Evolutionary conservation across 129 eudicot genomes (phyloP), one percentile per base, ranked within the genome.

Genomic region (Flaveria trinervia): DNA sequence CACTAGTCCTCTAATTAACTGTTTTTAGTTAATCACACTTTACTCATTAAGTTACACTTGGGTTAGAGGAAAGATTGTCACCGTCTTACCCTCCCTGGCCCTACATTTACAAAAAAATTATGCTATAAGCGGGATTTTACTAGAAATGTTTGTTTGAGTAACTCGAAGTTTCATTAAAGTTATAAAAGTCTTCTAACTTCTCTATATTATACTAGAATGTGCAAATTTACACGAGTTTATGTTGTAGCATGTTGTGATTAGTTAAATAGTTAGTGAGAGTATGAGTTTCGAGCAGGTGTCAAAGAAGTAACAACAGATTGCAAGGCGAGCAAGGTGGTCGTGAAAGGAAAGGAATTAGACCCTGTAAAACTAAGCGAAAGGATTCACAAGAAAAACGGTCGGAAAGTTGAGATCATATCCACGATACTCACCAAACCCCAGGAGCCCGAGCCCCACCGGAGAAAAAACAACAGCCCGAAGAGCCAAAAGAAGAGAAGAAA

Each of bases 231-330:
- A 49, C 14, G 3, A 49, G n/a, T 49, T 52, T 52, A n/a, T 56
- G 28, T 56, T 56, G 13, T 56, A 56, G 25, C 67, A 13, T 61
- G 6, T 61, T 61, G 5, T 30, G 46, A 64, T 64, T 64, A 15
- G 46, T 30, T 64, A 64, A 26, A 1, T 61, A 26, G 68, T 61
- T 61, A 28, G 18, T 36, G 41, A 36, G 41, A 20, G 16, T 66
- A 3, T 73, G 45, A 1, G 45, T 12, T 69, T 15, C 57, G 30
- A 60, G 28, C 77, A 92, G 98, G 96, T 70, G 98, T 92, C 70
- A 96, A 92, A 85, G 86, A 86, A 41, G 94, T 92, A 59, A 82
- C 48, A 62, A 79, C 92, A 39, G 96, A 92, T 80, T 88, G 79
- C 80, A 90, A 82, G 80, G 87, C 84, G 3, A 89, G 91, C 69